Base-by-base conservation (phyloP, 441 rosid genomes). In the Erodium trifolium region DNA sequence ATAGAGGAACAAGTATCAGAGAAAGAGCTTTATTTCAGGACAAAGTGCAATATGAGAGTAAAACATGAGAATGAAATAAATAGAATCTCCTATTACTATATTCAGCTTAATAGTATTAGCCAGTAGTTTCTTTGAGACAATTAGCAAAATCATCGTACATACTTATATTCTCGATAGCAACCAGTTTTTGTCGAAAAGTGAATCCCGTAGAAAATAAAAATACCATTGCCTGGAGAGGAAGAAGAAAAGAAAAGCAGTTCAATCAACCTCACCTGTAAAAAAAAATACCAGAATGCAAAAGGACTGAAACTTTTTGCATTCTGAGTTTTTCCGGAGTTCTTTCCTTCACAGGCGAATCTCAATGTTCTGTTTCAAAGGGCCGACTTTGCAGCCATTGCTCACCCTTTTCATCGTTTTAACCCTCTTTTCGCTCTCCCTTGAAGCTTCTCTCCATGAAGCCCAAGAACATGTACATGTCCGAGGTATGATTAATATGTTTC, bases 241-340 rank as follows among this genome's bases (percentile, higher is more conserved):
- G 53, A 47, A 47, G n/a, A 47, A 8, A 57, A 57, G 6, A 17
- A 17, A 1, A 57, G 16, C 29, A 17, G 7, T 19, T 0, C 14
- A 47, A 47, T 47, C 3, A 1, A 18, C 18, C 7, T 17, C 1
- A 57, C 12, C 10, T n/a, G 29, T n/a, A 17, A 17, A 19, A 47
- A 7, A 57, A 18, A 23, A 23, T 19, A 7, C 8, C 63, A 57
- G 63, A 57, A 18, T 57, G 63, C 63, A 57, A 57, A 57, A 57
- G 63, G 63, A 57, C 29, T 57, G 63, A 57, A 17, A 57, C 63
- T 57, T 57, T 57, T 57, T 57, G 63, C 63, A 57, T 57, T 57
- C 63, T 57, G 63, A 57, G 63, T 17, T 57, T 57, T 23, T 23
- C 27, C 27, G 27, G 2, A 23, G 27, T 23, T 23, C 27, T 23